phyloP scores from a whole-genome alignment of 2,329 filamentous ascomycete species.

The Calonectria pteridis region DNA sequence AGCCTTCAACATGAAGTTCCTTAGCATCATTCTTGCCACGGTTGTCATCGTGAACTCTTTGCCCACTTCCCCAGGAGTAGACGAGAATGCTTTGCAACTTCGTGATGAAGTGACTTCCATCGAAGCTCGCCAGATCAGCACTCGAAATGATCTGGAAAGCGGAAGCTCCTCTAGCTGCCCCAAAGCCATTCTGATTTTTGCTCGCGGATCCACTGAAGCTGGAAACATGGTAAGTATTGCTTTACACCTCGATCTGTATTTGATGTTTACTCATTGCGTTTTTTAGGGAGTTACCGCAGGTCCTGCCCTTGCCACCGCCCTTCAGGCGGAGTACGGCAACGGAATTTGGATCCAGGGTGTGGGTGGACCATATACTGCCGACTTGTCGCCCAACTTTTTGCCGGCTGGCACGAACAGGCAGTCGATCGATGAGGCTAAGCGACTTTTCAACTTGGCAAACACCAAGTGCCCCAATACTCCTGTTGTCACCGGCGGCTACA shows the following conservation, averaged over 20 bases:
- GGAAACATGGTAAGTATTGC: conserved; percentile 50
- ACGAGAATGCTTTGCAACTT: neutral
- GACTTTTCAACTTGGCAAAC: conserved; percentile 53
- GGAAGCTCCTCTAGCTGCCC: conserved; percentile 48
- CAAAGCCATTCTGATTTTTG: conserved; percentile 51
- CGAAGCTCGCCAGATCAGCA: conserved; percentile 6
- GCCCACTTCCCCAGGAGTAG: neutral
- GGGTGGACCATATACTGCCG: conserved; percentile 51
- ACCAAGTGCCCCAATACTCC: conserved; percentile 55
- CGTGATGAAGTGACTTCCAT: neutral
- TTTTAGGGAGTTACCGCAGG: conserved; percentile 29
- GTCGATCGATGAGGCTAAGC: conserved; percentile 54
- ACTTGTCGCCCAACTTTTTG: conserved; percentile 49
- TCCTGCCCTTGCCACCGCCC: conserved; percentile 40
- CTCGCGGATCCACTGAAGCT: conserved; percentile 50
- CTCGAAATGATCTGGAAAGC: conserved; percentile 42
- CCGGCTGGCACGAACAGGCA: conserved; percentile 49
- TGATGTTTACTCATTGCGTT: neutral
- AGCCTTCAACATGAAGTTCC: neutral
- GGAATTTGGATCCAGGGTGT: conserved; percentile 58
- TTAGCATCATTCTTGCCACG: neutral
- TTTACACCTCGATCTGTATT: too few relatives aligned
- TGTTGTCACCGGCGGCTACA: conserved; percentile 55
- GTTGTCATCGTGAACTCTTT: neutral
- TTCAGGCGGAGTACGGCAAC: conserved; percentile 41